A percentile compares a stretch with the other conserved stretches of the same genome.
These are phyloP conservation scores for Neopestalotiopsis clavispora DNA, from an alignment of 2,329 filamentous ascomycete genomes.

Conservation along the genomic window DNA sequence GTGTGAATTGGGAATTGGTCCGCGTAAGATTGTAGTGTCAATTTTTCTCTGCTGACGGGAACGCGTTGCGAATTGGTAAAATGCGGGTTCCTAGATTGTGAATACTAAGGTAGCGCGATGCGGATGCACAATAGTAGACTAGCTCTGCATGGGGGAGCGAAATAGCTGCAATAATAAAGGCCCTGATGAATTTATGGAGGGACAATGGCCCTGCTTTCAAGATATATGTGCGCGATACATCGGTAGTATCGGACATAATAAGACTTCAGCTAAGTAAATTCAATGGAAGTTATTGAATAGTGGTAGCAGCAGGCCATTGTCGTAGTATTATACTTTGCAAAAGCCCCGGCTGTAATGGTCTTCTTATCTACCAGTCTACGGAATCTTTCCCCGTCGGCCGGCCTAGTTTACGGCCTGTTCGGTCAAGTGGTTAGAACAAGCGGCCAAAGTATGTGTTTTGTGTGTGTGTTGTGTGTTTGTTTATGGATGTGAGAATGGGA, in stretches of 20 bases:
- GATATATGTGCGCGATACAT: neutral
- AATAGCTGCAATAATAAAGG: neutral
- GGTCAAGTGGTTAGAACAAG: neutral
- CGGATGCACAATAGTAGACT: neutral
- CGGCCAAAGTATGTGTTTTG: neutral
- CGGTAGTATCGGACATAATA: neutral
- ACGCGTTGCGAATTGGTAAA: slow-evolving; percentile 2
- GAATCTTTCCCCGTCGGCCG: neutral
- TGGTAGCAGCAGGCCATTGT: neutral
- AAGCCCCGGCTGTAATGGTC: neutral
- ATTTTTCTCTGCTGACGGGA: slow-evolving; percentile 1
- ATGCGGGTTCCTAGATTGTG: neutral
- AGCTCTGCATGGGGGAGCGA: neutral
- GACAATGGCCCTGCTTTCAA: neutral
- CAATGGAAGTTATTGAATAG: neutral
- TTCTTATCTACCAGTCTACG: neutral
- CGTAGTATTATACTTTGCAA: neutral
- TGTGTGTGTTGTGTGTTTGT: neutral
- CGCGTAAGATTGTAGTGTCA: neutral
- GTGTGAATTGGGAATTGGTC: neutral
- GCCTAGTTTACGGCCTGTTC: neutral
- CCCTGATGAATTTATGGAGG: neutral
- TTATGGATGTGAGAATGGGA: neutral
- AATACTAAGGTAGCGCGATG: neutral
- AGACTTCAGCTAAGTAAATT: neutral